Percentiles rank a stretch among this genome's conserved stretches.
Evolutionary conservation across 2,329 filamentous ascomycete genomes (phyloP).

Genomic region (Herpotrichia juniperi): DNA sequence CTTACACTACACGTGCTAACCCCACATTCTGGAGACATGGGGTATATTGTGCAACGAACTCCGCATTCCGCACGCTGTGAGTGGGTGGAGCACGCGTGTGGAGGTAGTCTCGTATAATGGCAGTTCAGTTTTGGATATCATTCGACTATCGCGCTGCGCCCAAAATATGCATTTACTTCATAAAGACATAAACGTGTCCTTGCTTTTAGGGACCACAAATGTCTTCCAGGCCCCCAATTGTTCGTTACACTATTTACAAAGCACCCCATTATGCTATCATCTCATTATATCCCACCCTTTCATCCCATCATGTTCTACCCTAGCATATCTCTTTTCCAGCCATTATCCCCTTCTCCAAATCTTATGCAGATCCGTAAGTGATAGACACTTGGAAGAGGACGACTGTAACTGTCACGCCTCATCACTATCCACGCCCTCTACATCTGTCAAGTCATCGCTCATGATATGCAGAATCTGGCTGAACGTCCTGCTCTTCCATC

Average conservation of each 20-base stretch:
- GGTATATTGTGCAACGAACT: conserved; percentile 1
- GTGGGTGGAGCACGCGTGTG: conserved; percentile 3
- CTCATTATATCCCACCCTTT: background rate
- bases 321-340: background rate
- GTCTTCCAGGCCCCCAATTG: no score
- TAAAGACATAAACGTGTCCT: background rate
- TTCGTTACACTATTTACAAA: no score
- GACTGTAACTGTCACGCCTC: conserved; percentile 35
- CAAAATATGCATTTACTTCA: background rate
- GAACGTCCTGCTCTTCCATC: conserved; percentile 58
- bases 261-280: no score
- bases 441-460: conserved; percentile 57
- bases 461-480: conserved; percentile 61
- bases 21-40: conserved; percentile 11
- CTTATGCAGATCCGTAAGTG: conserved; percentile 27
- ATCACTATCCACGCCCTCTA: conserved; percentile 28
- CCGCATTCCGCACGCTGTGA: background rate
- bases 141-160: background rate
- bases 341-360: conserved; percentile 34
- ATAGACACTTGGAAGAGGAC: conserved; percentile 24
- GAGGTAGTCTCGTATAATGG: background rate
- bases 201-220: no score
- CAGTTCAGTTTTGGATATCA: background rate
- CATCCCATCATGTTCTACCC: background rate
- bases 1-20: conserved; percentile 1